Evolutionary conservation across 129 eudicot genomes (phyloP), one percentile per base, ranked within the genome.

Genomic region (Logfia minima): DNA sequence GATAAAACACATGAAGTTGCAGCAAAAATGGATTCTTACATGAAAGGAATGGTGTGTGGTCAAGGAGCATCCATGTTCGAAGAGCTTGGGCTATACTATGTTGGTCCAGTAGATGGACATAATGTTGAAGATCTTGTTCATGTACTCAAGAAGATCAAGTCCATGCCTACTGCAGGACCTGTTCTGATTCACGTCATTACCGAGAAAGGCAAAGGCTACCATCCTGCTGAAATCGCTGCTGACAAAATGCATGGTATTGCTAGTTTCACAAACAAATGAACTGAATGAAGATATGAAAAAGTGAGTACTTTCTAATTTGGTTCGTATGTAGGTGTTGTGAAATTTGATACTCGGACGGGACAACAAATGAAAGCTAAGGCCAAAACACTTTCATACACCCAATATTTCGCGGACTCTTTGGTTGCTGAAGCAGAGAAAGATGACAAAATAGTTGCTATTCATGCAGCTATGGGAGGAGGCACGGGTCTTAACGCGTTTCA

Each of bases 401-500:
- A 89, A 58, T 89, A 89, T 70, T 89, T 89, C 56, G 90, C 83
- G 1, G 80, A 89, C 65, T 83, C 94, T 58, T 82, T 89, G 72
- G 81, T 89, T 52, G 87, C 88, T 5, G 90, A 89, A 63, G 94
- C 94, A 0, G 80, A 89, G 69, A 53, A 23, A 16, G 94, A 89
- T 39, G 81, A 89, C 0, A 89, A 84, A 76, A 76, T 89, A 53
- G 84, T 89, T 2, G 94, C 94, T 13, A 84, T 89, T 80, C 94
- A 89, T 66, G 94, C 94, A 8, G 94, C 94, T 4, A 89, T 89
- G 94, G 94, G 94, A 71, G 94, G 94, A 14, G 94, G 94, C 32
- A 89, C 94, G 1, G 94, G 94, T 6, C 90, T 89, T 17, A 86
- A 89, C 75, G 35, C 70, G 0, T 89, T 89, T 75, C 87, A 89